phyloP scores from a whole-genome alignment of 164 flowering plant species.

The Magnolia changhungtana region DNA sequence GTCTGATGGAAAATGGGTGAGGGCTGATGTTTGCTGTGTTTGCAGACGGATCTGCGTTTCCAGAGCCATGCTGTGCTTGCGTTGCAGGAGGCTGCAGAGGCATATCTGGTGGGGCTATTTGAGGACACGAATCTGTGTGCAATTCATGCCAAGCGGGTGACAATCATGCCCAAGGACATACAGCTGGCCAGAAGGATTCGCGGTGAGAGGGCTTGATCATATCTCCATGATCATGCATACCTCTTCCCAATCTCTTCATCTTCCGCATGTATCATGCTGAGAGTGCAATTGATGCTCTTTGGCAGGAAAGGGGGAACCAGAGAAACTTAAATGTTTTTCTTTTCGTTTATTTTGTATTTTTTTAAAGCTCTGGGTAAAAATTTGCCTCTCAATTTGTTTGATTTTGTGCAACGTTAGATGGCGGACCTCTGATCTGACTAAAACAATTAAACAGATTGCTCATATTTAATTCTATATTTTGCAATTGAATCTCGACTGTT shows the following conservation, averaged over 20 bases:
- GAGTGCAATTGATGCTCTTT: not conserved
- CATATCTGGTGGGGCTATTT: constrained; percentile 25
- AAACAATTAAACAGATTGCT: too few species aligned
- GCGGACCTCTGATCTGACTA: too few species aligned
- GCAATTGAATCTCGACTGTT: too few species aligned
- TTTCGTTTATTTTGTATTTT: too few species aligned
- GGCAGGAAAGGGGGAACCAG: not conserved
- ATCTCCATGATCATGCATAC: not conserved
- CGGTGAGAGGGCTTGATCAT: constrained; percentile 38
- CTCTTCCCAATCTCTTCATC: not conserved
- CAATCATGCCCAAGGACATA: constrained; percentile 19
- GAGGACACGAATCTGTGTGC: constrained; percentile 25
- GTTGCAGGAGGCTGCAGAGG: constrained; percentile 28
- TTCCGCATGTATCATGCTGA: not conserved
- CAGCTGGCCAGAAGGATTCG: constrained; percentile 16
- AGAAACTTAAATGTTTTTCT: too few species aligned
- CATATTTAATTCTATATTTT: too few species aligned
- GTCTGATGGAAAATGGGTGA: not conserved
- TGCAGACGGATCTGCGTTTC: constrained; percentile 25
- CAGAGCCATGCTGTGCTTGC: constrained; percentile 30
- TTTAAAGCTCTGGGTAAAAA: too few species aligned
- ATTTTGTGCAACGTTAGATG: too few species aligned
- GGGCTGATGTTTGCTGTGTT: not conserved
- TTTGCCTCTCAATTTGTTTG: too few species aligned
- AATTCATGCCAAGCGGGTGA: constrained; percentile 19